Percentiles rank a stretch among this genome's conserved stretches.
Conservation (phyloP, 164 flowering plant species). For the Vitis rotundifolia region DNA sequence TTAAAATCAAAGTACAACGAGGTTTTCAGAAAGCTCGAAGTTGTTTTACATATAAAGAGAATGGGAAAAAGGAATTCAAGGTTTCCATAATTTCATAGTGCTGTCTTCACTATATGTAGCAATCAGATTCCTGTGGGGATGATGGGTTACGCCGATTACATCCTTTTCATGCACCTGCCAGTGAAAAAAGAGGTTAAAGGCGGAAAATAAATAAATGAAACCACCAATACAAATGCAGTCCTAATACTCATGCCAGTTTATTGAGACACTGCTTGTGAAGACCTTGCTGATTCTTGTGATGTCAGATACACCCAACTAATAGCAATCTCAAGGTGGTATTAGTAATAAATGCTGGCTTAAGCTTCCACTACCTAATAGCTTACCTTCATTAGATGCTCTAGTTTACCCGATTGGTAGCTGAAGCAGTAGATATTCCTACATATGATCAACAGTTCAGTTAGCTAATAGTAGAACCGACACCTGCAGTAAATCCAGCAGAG, state of each 20-base stretch:
- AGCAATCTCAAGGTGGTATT: neutral
- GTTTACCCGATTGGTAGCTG: slow-evolving; percentile 87
- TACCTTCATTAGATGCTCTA: slow-evolving; percentile 98
- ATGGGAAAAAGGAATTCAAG: slow-evolving; percentile 31
- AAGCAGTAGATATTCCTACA: slow-evolving; percentile 95
- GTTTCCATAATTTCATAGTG: slow-evolving; percentile 91
- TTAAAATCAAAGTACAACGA: no score
- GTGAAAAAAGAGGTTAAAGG: neutral
- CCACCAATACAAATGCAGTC: no score
- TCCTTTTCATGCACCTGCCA: slow-evolving; percentile 94
- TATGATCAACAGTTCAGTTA: neutral
- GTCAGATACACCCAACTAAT: neutral
- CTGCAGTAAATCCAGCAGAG: neutral
- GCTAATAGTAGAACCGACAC: neutral
- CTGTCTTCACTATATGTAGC: slow-evolving; percentile 83
- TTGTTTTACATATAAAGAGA: no score
- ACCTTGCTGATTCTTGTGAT: neutral
- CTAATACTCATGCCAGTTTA: no score
- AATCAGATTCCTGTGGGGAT: slow-evolving; percentile 88
- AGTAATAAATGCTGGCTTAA: neutral
- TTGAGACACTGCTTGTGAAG: no score
- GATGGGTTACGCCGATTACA: slow-evolving; percentile 88
- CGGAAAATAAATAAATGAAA: neutral
- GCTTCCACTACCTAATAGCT: neutral
- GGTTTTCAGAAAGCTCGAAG: no score